A percentile compares a stretch with the other conserved stretches of the same genome.
phyloP scores from a whole-genome alignment of 1,284 basidiomycete species.

The Rhodotorula sp. region DNA sequence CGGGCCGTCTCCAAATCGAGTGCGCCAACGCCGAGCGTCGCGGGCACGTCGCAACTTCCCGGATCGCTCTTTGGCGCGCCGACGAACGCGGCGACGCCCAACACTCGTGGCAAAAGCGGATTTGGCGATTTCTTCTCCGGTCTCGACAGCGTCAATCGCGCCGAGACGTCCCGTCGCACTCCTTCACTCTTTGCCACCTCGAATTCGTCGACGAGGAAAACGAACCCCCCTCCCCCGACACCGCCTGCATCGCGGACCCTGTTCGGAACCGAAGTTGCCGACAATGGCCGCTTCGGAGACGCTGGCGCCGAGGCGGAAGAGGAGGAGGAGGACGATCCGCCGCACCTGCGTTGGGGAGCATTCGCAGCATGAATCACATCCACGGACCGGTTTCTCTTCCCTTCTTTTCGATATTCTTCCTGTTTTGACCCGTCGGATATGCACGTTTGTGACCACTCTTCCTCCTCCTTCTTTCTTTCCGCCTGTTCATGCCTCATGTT shows the following conservation, averaged over 20 bases:
- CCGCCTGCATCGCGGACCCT: slow-evolving; percentile 12
- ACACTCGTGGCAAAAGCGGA: neutral
- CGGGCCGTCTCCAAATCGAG: too few species aligned
- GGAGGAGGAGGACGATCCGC: neutral
- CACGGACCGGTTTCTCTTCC: neutral
- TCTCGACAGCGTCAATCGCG: neutral
- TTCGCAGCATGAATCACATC: neutral
- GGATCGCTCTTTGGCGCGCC: neutral
- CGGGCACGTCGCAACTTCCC: too few species aligned
- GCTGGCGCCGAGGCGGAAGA: neutral
- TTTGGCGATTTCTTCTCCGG: neutral
- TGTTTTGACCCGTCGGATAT: too few species aligned
- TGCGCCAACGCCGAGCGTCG: too few species aligned
- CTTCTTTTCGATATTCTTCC: neutral
- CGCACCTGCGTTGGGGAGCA: neutral
- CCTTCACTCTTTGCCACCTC: neutral
- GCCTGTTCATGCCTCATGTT: too few species aligned
- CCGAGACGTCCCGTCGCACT: neutral
- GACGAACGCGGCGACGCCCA: neutral
- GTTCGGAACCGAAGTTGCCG: slow-evolving; percentile 7
- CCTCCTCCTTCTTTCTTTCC: too few species aligned
- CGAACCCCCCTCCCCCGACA: neutral
- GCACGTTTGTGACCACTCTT: too few species aligned
- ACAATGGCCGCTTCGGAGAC: neutral
- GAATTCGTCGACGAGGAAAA: slow-evolving; percentile 2